Base-by-base conservation (phyloP, 176 grass and related monocot genomes). In the Elymus sibiricus region DNA sequence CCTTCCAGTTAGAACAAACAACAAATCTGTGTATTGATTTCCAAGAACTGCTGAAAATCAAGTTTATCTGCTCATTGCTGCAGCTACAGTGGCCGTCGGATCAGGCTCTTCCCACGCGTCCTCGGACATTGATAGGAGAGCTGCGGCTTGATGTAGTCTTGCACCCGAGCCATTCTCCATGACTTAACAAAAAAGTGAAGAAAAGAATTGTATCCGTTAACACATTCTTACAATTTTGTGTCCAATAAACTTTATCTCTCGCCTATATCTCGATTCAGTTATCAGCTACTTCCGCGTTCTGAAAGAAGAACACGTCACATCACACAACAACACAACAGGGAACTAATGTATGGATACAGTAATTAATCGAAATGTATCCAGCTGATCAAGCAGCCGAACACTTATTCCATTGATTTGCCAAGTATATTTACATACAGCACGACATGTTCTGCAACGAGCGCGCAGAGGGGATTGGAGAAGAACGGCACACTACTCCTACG, bases 331-430 rank as follows among this genome's bases (percentile, higher is more conserved):
- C 58, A 25, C 58, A 25, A 61, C n/a, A 61, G 58, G 58, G 3
- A 59, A 59, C 7, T n/a, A 59, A 56, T 56, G 19, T 61, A 7
- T 67, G 15, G 15, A 17, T 3, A 9, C 64, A 66, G 14, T 9
- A 67, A 17, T 17, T 67, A 8, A 32, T 37, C 9, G 31, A 21
- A 17, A 21, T 38, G 17, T 37, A 19, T 67, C 16, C 29, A 67
- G 64, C 6, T 15, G 64, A 35, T 35, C 15, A 19, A 19, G 29
- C 29, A 29, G 15, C 64, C 27, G 4, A 31, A 49, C 38, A 64
- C 7, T 88, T 83, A 85, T 89, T 81, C 24, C 76, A 42, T 55
- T 17, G 12, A 25, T 39, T 43, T 11, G n/a, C 19, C 4, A 42
- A 49, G 7, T 51, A 79, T 31, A 53, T 58, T 17, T 75, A 80